phyloP scores from a whole-genome alignment of 2,329 filamentous ascomycete genomes.

The Biscogniauxia mediterranea region DNA sequence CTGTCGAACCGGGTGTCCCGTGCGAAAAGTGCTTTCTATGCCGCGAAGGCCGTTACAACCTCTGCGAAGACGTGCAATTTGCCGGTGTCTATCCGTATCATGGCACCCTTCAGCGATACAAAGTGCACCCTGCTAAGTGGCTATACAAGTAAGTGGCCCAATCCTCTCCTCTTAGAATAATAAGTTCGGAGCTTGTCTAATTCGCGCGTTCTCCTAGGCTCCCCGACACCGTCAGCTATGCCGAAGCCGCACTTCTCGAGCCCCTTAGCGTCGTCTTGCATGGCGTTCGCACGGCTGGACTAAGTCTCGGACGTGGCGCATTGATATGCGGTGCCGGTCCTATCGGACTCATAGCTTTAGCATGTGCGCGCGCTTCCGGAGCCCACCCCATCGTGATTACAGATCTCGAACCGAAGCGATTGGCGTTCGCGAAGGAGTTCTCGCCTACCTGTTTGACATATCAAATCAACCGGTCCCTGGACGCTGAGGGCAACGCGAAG shows the following conservation, averaged over 20 bases:
- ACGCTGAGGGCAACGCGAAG: conserved; percentile 45
- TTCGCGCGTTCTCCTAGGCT: conserved; percentile 24
- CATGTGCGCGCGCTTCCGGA: conserved; percentile 55
- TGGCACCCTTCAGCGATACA: conserved; percentile 58
- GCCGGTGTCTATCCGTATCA: conserved; percentile 56
- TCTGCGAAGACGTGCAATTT: conserved; percentile 59
- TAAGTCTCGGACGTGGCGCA: conserved; percentile 51
- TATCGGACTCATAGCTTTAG: conserved; percentile 57
- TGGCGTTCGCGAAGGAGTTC: conserved; percentile 54
- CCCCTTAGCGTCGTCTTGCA: conserved; percentile 60
- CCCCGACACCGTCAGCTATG: conserved; percentile 51
- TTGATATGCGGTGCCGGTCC: conserved; percentile 60
- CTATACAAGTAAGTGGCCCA: conserved; percentile 40
- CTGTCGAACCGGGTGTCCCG: conserved; percentile 62
- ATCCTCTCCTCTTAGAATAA: not conserved
- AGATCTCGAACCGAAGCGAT: conserved; percentile 52
- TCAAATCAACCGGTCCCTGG: conserved; percentile 42
- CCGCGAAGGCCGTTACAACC: conserved; percentile 56
- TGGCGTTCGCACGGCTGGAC: conserved; percentile 48
- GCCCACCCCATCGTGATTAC: conserved; percentile 61
- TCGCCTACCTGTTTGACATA: conserved; percentile 52
- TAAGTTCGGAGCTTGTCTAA: not conserved
- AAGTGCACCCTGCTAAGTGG: conserved; percentile 57
- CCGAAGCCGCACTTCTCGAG: conserved; percentile 59
- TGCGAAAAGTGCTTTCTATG: conserved; percentile 58